A percentile compares a stretch with the other conserved stretches of the same genome.
Evolutionary conservation across 2,329 filamentous ascomycete genomes (phyloP).

Genomic region (Pestalotiopsis sp.): DNA sequence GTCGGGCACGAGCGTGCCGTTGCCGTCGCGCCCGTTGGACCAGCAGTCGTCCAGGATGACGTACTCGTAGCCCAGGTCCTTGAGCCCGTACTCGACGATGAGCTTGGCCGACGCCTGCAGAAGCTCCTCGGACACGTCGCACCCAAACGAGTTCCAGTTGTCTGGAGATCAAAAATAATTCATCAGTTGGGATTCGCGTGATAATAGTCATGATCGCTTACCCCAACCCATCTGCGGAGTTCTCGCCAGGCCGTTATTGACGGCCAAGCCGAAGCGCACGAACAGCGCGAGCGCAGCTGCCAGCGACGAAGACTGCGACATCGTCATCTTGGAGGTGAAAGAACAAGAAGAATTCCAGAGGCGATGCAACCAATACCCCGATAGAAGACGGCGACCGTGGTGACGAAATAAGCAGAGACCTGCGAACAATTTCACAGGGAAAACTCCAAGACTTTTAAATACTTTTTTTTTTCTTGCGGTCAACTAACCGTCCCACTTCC

Average conservation of each 20-base stretch:
- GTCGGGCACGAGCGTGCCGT: conserved; percentile 4
- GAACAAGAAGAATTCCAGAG: background rate
- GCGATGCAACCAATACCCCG: background rate
- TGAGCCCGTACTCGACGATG: conserved; percentile 12
- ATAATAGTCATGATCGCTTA: background rate
- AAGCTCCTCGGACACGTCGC: conserved; percentile 12
- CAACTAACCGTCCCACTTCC: background rate
- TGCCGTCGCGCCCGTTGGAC: conserved; percentile 7
- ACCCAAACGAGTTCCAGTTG: conserved; percentile 14
- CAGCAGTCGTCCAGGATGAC: conserved; percentile 14
- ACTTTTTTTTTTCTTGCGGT: background rate
- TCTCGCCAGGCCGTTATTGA: conserved; percentile 10
- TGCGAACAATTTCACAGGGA: background rate
- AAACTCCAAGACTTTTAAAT: conserved; percentile 3
- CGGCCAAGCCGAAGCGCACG: background rate
- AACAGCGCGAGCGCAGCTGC: background rate
- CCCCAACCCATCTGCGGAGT: conserved; percentile 8
- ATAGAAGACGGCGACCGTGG: background rate
- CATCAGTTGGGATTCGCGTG: background rate
- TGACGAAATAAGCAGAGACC: background rate
- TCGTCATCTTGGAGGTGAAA: background rate
- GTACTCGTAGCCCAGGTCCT: conserved; percentile 11
- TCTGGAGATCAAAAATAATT: background rate
- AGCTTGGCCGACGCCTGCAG: conserved; percentile 3
- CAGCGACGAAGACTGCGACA: background rate